phyloP scores from a whole-genome alignment of 169 alveolate genomes.

The Cryptosporidium ubiquitum region DNA sequence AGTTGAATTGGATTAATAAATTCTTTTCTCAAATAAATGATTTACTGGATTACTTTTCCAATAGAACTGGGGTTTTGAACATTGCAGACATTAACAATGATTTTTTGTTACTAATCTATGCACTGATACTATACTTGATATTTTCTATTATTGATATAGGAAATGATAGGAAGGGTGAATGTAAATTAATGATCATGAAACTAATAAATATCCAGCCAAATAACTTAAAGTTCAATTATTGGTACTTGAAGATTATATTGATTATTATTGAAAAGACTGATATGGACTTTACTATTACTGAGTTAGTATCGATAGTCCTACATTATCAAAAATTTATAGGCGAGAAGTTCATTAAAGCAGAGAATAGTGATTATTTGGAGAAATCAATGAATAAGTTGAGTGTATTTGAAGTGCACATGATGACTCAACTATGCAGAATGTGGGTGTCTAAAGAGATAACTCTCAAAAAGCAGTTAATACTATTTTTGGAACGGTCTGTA shows the following conservation, averaged over 20 bases:
- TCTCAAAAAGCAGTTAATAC: constrained; percentile 25
- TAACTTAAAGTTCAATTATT: constrained; percentile 22
- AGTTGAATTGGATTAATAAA: constrained; percentile 27
- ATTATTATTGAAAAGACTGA: background rate
- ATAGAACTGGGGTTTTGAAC: background rate
- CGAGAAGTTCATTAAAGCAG: background rate
- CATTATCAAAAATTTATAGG: constrained; percentile 2
- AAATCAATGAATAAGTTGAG: constrained; percentile 3
- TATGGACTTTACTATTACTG: background rate
- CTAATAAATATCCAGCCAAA: background rate
- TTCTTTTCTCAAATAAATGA: constrained; percentile 2
- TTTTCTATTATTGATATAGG: background rate
- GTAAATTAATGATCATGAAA: background rate
- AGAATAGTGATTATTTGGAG: background rate
- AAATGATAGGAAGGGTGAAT: background rate
- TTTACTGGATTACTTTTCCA: constrained; percentile 15
- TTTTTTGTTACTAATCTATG: constrained; percentile 19
- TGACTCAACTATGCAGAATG: constrained; percentile 17
- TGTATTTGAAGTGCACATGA: constrained; percentile 9
- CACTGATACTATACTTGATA: constrained; percentile 28
- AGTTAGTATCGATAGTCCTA: background rate
- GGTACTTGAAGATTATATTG: constrained; percentile 48
- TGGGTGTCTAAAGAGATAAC: constrained; percentile 25
- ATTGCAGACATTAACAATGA: constrained; percentile 6
- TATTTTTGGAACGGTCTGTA: background rate